Evolutionary conservation across 345 rosid genomes (phyloP).

Genomic region (Moricandia moricandioides): DNA sequence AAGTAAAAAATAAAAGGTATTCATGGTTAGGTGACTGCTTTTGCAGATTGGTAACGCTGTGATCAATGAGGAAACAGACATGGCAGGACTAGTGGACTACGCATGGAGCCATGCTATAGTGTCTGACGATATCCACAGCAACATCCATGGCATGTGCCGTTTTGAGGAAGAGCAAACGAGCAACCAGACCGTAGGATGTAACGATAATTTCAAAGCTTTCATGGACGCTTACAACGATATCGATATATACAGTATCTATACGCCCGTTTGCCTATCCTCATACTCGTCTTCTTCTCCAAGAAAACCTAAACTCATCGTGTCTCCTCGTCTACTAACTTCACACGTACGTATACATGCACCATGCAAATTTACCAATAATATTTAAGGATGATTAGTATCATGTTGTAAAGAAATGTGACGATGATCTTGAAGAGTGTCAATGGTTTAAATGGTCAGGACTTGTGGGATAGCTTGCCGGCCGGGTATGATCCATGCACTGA

Average conservation of each 20-base stretch:
- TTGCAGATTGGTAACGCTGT: constrained; percentile 74
- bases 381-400: too few species aligned
- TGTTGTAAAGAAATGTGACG: not conserved
- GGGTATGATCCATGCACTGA: constrained; percentile 78
- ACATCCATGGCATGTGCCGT: constrained; percentile 45
- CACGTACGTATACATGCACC: constrained; percentile 9
- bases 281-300: constrained; percentile 17
- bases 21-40: not conserved
- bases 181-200: constrained; percentile 28
- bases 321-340: constrained; percentile 41
- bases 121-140: constrained; percentile 56
- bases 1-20: constrained; percentile 1
- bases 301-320: constrained; percentile 31
- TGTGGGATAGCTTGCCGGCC: constrained; percentile 48
- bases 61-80: constrained; percentile 57
- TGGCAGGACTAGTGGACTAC: constrained; percentile 54
- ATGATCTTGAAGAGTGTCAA: not conserved
- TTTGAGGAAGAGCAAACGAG: constrained; percentile 24
- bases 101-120: constrained; percentile 78
- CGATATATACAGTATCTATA: constrained; percentile 66
- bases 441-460: constrained; percentile 40
- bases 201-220: constrained; percentile 30
- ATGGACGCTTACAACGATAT: constrained; percentile 47
- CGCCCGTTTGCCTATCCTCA: constrained; percentile 51
- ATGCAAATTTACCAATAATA: not conserved